Evolutionary conservation across 2,329 filamentous ascomycete genomes (phyloP).

Genomic region (Aspergillus udagawae): DNA sequence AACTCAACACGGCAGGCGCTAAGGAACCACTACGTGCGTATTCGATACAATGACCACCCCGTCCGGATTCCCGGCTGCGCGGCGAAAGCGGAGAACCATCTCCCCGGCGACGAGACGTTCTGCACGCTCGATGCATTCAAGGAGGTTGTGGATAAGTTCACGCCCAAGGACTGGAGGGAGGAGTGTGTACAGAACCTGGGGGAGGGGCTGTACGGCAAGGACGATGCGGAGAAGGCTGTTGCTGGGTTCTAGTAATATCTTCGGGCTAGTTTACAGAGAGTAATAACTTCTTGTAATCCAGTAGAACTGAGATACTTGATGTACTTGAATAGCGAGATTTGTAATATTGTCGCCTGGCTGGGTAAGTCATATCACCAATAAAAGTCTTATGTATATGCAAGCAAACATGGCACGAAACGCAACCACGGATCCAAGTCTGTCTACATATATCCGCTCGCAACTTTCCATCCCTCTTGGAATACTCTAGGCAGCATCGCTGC

Average conservation of each 20-base stretch:
- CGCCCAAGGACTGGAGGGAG: constrained; percentile 71
- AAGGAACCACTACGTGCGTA: constrained; percentile 75
- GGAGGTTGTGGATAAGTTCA: constrained; percentile 83
- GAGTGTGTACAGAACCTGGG: constrained; percentile 59
- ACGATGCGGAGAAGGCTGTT: constrained; percentile 31
- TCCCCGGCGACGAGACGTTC: constrained; percentile 80
- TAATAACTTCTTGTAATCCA: neutral
- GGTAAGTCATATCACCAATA: neutral
- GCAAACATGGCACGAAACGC: neutral
- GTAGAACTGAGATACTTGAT: neutral
- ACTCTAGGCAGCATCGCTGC: neutral
- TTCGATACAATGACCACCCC: constrained; percentile 85
- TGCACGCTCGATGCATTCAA: constrained; percentile 95
- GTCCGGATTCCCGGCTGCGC: constrained; percentile 78
- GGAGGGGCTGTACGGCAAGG: constrained; percentile 47
- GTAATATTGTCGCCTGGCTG: neutral
- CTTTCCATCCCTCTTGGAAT: neutral
- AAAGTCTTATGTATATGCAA: neutral
- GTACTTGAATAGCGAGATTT: neutral
- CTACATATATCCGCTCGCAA: too few relatives aligned
- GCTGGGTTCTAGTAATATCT: constrained; percentile 34
- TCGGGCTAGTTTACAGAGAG: neutral
- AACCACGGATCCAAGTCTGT: neutral
- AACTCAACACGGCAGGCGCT: constrained; percentile 24
- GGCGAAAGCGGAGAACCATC: constrained; percentile 68